Evolutionary conservation across 345 rosid species (phyloP), one percentile per base, ranked within the genome.

Genomic region (Ceriops tagal): DNA sequence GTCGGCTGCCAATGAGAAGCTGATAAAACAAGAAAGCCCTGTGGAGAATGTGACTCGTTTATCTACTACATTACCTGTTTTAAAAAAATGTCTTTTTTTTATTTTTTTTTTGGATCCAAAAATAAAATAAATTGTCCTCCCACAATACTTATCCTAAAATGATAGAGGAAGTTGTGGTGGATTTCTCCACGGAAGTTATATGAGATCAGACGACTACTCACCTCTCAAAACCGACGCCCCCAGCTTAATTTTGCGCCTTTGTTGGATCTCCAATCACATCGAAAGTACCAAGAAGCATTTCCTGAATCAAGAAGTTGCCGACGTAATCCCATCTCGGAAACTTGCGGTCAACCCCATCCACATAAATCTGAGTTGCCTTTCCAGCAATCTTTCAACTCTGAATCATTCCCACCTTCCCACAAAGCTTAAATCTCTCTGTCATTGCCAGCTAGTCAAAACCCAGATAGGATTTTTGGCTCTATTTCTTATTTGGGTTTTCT

Each of bases 311-410:
- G 49, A 43, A 43, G 49, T 43, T 13, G 13, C 49, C 15, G 49
- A 43, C 49, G 19, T 13, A 43, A 43, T 43, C 18, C 13, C 49
- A 43, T 43, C 16, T 43, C 49, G 1, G 49, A 43, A 13, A 43
- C 49, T 43, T 69, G 18, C 74, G 26, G 78, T 75, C 80, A 75
- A 75, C 66, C 68, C 62, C 70, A 51, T 57, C n/a, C 30, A 57
- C 7, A 57, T 37, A 21, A 27, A 34, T 58, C 39, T 61, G 53
- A 13, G 28, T 16, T 67, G 73, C 49, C 7, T 27, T 35, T 32
- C 69, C 31, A 9, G 30, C 59, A 5, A 4, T 60, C 55, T 6
- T 56, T 30, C 18, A 24, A 35, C 22, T 47, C 62, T 53, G 56
- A 70, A 51, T 26, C 69, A 30, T 32, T 51, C 52, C 67, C 74